A percentile compares a stretch with the other conserved stretches of the same genome.
Evolutionary conservation across 108 stramenopile species (phyloP).

Genomic region (Nitzschia inconspicua): DNA sequence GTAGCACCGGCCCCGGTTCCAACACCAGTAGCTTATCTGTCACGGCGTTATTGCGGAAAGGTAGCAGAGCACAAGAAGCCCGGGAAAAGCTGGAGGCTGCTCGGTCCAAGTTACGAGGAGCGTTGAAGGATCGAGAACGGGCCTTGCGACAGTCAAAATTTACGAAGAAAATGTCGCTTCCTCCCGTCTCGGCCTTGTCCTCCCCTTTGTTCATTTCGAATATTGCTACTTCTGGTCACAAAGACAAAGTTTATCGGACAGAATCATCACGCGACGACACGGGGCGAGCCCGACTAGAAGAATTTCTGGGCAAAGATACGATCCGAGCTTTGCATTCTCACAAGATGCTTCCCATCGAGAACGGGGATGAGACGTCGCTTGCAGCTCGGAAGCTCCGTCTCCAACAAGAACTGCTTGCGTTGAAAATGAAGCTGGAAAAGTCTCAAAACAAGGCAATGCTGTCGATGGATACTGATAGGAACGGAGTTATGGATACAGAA

Average conservation of each 20-base stretch:
- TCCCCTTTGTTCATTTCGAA: slow-evolving; percentile 4
- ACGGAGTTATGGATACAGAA: background rate
- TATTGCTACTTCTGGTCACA: slow-evolving; percentile 7
- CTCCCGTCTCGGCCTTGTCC: slow-evolving; percentile 21
- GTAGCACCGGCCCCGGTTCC: too few relatives aligned
- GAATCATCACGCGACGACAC: background rate
- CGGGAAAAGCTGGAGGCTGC: slow-evolving; percentile 5
- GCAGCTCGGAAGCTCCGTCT: slow-evolving; percentile 12
- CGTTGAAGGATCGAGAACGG: slow-evolving; percentile 3
- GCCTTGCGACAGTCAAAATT: background rate
- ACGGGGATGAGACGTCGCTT: background rate
- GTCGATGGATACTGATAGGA: background rate
- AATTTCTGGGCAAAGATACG: background rate
- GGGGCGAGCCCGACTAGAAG: background rate
- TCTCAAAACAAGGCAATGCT: background rate
- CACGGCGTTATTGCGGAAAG: too few relatives aligned
- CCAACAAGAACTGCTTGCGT: slow-evolving; percentile 15
- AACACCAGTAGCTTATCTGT: too few relatives aligned
- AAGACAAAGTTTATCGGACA: slow-evolving; percentile 7
- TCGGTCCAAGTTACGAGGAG: slow-evolving; percentile 5
- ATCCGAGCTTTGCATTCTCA: background rate
- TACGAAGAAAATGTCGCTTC: background rate
- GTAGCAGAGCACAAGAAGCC: slow-evolving; percentile 1
- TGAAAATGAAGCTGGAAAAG: slow-evolving; percentile 12
- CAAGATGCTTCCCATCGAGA: background rate